These are phyloP conservation scores for Cyphellophora europaea DNA, from an alignment of 2,329 filamentous ascomycete genomes.

Conservation along the genomic window DNA sequence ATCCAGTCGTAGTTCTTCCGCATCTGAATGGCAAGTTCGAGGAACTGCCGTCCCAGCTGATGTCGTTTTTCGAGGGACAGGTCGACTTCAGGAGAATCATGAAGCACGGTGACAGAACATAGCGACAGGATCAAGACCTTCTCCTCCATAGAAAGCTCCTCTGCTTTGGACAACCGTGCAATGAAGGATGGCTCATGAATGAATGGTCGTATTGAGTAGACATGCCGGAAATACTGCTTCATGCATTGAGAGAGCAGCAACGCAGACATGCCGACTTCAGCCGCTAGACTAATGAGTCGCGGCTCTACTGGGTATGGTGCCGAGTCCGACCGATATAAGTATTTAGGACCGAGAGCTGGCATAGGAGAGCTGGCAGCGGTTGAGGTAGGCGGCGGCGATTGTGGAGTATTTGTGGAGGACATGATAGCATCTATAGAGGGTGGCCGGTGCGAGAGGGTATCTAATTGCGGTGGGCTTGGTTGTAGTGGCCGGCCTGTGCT, in stretches of 20 bases:
- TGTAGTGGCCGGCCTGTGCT: constrained; percentile 11
- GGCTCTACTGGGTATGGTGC: constrained; percentile 10
- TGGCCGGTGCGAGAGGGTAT: constrained; percentile 2
- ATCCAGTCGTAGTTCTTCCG: constrained; percentile 15
- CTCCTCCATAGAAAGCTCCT: constrained; percentile 15
- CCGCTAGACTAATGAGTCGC: constrained; percentile 12
- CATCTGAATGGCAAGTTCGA: constrained; percentile 14
- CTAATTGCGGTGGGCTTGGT: not conserved
- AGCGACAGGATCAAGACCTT: constrained; percentile 17
- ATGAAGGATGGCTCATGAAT: constrained; percentile 16
- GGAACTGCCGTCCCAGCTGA: constrained; percentile 16
- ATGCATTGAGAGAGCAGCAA: constrained; percentile 19
- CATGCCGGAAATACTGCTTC: constrained; percentile 17
- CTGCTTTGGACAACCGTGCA: constrained; percentile 10
- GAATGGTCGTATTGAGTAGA: constrained; percentile 18
- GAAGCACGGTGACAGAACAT: constrained; percentile 17
- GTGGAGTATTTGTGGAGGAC: constrained; percentile 4
- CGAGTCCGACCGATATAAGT: constrained; percentile 17
- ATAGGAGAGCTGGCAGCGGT: constrained; percentile 14
- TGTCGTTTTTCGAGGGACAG: constrained; percentile 15
- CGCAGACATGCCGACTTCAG: constrained; percentile 17
- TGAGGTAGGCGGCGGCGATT: constrained; percentile 9
- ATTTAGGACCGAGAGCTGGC: constrained; percentile 14
- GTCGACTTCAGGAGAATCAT: constrained; percentile 18
- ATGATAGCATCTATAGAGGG: constrained; percentile 14